These are phyloP conservation scores for Salix koriyanagi DNA, from an alignment of 345 rosid genomes.

Conservation along the genomic window DNA sequence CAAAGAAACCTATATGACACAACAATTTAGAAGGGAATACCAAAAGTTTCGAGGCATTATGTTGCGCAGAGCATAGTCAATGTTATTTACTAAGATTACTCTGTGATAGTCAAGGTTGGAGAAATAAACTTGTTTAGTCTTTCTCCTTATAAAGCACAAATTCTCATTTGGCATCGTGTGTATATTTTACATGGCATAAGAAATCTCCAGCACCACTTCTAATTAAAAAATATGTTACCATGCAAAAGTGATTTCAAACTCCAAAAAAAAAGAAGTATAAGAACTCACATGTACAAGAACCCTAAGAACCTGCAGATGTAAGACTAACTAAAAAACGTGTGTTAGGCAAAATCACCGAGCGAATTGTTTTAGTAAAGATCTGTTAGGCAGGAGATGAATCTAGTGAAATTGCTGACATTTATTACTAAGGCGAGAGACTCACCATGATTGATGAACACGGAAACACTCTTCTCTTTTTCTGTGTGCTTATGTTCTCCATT, in stretches of 20 bases:
- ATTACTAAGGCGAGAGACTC: constrained; percentile 7
- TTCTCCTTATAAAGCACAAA: background rate
- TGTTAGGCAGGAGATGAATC: background rate
- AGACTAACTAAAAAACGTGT: background rate
- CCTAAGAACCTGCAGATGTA: background rate
- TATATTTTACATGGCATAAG: background rate
- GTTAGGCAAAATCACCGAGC: background rate
- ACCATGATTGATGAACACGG: constrained; percentile 51
- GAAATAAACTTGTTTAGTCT: background rate
- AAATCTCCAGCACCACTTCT: background rate
- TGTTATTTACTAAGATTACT: background rate
- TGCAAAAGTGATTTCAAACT: too few relatives aligned
- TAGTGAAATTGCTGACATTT: background rate
- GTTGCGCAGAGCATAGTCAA: background rate
- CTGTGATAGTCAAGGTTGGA: background rate
- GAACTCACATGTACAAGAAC: background rate
- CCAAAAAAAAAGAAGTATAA: too few relatives aligned
- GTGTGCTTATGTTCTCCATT: constrained; percentile 24
- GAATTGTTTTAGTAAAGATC: background rate
- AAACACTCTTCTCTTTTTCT: constrained; percentile 29
- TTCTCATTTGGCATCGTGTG: background rate
- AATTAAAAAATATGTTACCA: background rate
- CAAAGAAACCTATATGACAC: background rate
- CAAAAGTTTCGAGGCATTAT: background rate
- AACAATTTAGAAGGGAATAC: background rate